phyloP scores from a whole-genome alignment of 1,284 basidiomycete species.

The Cryptococcus floricola region DNA sequence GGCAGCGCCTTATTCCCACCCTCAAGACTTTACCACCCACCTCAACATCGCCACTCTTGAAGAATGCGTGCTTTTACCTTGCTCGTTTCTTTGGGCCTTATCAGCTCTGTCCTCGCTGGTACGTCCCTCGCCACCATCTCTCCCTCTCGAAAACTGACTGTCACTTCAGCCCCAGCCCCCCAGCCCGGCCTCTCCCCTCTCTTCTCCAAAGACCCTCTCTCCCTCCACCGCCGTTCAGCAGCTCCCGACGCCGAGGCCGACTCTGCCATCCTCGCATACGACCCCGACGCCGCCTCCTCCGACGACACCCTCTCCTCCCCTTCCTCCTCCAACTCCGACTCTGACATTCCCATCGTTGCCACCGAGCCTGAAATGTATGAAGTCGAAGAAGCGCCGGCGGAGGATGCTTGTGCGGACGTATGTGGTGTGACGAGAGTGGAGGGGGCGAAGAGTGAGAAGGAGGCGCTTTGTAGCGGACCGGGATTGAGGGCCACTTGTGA shows the following conservation, averaged over 20 bases:
- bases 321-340: background rate
- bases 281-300: background rate
- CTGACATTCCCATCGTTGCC: background rate
- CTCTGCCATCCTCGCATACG: background rate
- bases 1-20: background rate
- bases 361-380: background rate
- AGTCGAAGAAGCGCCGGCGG: conserved; percentile 4
- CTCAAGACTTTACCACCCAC: background rate
- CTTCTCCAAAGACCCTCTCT: conserved; percentile 23
- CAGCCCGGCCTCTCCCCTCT: conserved; percentile 6
- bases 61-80: conserved; percentile 20
- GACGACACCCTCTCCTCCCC: background rate
- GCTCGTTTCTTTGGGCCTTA: conserved; percentile 19
- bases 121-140: conserved; percentile 1
- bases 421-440: conserved; percentile 23
- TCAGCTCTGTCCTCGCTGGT: conserved; percentile 18
- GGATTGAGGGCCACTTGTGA: conserved; percentile 29
- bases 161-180: background rate
- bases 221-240: conserved; percentile 20
- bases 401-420: conserved; percentile 18
- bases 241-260: background rate
- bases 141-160: background rate
- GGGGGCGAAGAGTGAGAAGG: conserved; percentile 26
- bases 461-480: conserved; percentile 25
- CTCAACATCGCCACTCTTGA: background rate